Percentiles rank a stretch among this genome's conserved stretches.
phyloP scores from a whole-genome alignment of 192 early-diverging fungal genomes.

The Entomortierella lignicola region DNA sequence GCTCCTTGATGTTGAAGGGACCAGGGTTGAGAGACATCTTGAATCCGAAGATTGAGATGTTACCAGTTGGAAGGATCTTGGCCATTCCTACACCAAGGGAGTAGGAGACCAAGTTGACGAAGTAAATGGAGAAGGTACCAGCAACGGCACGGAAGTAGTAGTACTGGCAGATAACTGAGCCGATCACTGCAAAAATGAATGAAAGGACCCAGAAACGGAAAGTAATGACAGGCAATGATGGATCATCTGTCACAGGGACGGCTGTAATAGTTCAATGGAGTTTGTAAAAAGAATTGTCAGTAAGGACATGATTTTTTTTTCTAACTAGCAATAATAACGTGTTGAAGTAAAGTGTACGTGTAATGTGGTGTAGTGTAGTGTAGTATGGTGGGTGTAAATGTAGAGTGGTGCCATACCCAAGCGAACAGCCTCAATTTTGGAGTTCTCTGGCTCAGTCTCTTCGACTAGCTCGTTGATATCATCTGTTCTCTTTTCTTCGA shows the following conservation, averaged over 20 bases:
- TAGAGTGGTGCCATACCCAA: slow-evolving; percentile 24
- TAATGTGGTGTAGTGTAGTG: too few species aligned
- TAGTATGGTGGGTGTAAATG: too few species aligned
- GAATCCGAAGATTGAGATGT: too few species aligned
- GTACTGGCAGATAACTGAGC: slow-evolving; percentile 50
- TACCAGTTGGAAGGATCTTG: slow-evolving; percentile 10
- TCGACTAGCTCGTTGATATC: slow-evolving; percentile 9
- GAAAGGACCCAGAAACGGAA: slow-evolving; percentile 66
- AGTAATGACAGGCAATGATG: slow-evolving; percentile 56
- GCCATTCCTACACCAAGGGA: slow-evolving; percentile 44
- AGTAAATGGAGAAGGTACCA: slow-evolving; percentile 38
- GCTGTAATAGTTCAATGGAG: not conserved
- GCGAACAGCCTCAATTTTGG: slow-evolving; percentile 45
- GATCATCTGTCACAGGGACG: slow-evolving; percentile 43
- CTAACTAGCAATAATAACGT: too few species aligned
- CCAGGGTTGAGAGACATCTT: slow-evolving; percentile 32
- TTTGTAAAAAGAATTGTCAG: too few species aligned
- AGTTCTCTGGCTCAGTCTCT: slow-evolving; percentile 21
- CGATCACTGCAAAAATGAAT: slow-evolving; percentile 47
- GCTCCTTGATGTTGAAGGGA: slow-evolving; percentile 77
- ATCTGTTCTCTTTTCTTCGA: not conserved
- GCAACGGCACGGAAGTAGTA: slow-evolving; percentile 53
- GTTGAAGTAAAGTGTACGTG: too few species aligned
- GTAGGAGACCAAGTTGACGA: slow-evolving; percentile 51
- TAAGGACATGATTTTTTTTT: too few species aligned